Conservation (phyloP, 768 basidiomycete species). For the Saitozyma podzolica region DNA sequence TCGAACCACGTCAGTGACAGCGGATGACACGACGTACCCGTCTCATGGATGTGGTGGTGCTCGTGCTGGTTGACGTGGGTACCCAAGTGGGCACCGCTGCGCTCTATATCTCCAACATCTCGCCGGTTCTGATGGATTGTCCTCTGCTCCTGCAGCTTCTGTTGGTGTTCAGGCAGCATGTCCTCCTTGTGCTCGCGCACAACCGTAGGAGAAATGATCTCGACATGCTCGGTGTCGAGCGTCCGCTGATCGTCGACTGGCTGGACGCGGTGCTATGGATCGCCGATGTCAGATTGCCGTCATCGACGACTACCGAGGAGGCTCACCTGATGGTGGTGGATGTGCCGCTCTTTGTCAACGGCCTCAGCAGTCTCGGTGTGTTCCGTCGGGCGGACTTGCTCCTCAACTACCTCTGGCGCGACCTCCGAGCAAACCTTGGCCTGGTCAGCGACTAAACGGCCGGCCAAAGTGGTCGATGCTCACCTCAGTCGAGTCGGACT, state of each 20-base stretch:
- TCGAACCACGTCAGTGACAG: not conserved
- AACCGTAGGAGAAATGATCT: conserved; percentile 41
- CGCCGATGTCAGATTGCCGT: too few relatives aligned
- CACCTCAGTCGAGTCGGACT: conserved; percentile 51
- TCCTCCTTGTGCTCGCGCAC: conserved; percentile 49
- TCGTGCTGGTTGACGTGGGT: conserved; percentile 51
- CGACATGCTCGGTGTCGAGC: conserved; percentile 47
- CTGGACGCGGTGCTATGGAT: conserved; percentile 54
- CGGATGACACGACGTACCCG: conserved; percentile 11
- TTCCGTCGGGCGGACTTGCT: conserved; percentile 45
- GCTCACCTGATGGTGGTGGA: conserved; percentile 50
- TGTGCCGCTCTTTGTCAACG: conserved; percentile 52
- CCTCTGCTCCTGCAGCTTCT: conserved; percentile 49
- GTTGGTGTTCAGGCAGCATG: conserved; percentile 51
- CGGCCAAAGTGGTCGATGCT: too few relatives aligned
- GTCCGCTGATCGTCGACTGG: conserved; percentile 48
- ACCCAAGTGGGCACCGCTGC: conserved; percentile 39
- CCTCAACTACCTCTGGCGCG: conserved; percentile 51
- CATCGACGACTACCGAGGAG: too few relatives aligned
- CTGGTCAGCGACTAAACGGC: too few relatives aligned
- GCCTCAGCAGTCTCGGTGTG: conserved; percentile 50
- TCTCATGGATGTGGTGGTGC: conserved; percentile 53
- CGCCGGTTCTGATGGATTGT: conserved; percentile 40
- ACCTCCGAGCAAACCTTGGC: conserved; percentile 53
- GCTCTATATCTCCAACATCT: conserved; percentile 33